Percentiles rank a stretch among this genome's conserved stretches.
Evolutionary conservation across 768 basidiomycete species (phyloP).

Genomic region (Xanthoconium stramineum): DNA sequence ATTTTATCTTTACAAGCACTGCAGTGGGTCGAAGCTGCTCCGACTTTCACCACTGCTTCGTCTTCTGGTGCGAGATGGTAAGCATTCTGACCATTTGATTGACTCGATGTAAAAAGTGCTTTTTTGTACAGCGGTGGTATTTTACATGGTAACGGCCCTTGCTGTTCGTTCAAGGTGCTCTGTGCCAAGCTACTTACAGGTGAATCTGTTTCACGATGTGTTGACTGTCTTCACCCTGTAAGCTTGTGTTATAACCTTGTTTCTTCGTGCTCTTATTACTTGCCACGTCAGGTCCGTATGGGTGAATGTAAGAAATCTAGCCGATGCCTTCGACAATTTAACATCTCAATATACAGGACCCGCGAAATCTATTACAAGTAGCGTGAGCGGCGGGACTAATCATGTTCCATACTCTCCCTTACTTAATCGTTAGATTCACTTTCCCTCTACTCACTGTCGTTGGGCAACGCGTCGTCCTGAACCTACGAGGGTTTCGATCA

Average conservation of each 20-base stretch:
- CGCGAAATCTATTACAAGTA: background rate
- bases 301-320: background rate
- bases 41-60: conserved; percentile 1
- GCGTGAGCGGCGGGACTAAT: background rate
- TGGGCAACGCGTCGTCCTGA: conserved; percentile 20
- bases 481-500: conserved; percentile 1
- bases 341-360: background rate
- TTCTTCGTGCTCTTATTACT: background rate
- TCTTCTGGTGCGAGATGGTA: conserved; percentile 7
- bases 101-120: background rate
- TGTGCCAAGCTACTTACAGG: background rate
- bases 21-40: background rate
- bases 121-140: background rate
- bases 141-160: conserved; percentile 1
- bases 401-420: too few species aligned
- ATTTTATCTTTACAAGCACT: conserved; percentile 3
- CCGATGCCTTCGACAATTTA: background rate
- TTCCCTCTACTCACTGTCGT: conserved; percentile 13
- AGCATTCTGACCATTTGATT: background rate
- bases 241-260: background rate
- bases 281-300: background rate
- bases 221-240: background rate
- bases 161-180: too few species aligned
- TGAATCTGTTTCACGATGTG: conserved; percentile 3
- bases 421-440: background rate